Evolutionary conservation across 768 basidiomycete species (phyloP).

Genomic region (Panellus pusillus): DNA sequence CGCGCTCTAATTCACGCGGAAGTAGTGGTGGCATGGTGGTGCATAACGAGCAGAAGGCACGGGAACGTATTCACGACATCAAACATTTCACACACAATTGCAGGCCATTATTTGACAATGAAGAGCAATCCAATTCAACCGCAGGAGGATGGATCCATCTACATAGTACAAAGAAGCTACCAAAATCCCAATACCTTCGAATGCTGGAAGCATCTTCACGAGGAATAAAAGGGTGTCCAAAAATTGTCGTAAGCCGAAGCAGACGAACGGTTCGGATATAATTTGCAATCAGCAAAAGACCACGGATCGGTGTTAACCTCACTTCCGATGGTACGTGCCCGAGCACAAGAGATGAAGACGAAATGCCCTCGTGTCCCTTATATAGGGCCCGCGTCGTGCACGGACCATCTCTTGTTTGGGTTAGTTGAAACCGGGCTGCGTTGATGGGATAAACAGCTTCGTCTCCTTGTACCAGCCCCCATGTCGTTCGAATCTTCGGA

Average conservation of each 20-base stretch:
- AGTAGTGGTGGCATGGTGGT: background rate
- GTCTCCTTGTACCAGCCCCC: no score
- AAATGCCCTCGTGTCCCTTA: background rate
- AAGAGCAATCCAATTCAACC: no score
- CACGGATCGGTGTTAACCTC: conserved; percentile 95
- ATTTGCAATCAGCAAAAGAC: conserved; percentile 97
- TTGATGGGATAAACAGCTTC: background rate
- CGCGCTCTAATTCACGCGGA: background rate
- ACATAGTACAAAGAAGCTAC: no score
- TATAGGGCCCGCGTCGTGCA: conserved; percentile 6
- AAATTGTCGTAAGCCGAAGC: conserved; percentile 92
- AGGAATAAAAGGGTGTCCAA: conserved; percentile 57
- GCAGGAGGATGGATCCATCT: no score
- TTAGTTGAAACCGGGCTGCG: background rate
- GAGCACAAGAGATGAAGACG: conserved; percentile 82
- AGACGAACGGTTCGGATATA: conserved; percentile 94
- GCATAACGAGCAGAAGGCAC: no score
- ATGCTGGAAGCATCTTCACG: conserved; percentile 23
- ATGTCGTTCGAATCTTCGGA: no score
- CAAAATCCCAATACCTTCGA: conserved; percentile 9
- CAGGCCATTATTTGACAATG: no score
- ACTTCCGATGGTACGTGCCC: conserved; percentile 94
- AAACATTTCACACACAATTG: no score
- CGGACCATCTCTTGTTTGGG: conserved; percentile 10
- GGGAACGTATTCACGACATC: no score